Base-by-base conservation (phyloP, 139 green algal genomes). In the Yamagishiella unicocca region DNA sequence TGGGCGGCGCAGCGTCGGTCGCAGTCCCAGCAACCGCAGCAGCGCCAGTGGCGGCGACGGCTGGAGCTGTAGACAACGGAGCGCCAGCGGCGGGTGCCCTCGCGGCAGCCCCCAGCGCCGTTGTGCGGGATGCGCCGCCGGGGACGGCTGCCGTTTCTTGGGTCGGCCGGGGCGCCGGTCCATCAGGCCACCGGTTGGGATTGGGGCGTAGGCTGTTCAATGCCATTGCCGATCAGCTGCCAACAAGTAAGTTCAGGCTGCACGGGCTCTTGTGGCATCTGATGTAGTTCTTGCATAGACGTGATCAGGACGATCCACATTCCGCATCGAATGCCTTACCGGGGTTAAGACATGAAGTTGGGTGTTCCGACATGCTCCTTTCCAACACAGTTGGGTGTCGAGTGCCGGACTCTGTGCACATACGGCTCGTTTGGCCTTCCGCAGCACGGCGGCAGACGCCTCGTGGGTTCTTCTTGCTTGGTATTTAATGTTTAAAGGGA, bases 221-320 rank as follows among this genome's bases (percentile, higher is more conserved):
- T 8, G 78, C 78, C 9, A 74, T 84, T 38, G 58, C 78, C 5
- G 78, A 84, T 3, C 78, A 84, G 12, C 58, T 84, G 37, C 78
- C 55, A 0, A 74, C 24, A 6, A 17, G 78, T 84, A 21, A 45
- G 78, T 29, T 22, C 0, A 12, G 50, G 33, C 31, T 54, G 43
- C 21, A 58, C n/a, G n/a, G n/a, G n/a, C n/a, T n/a, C n/a, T n/a
- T n/a, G n/a, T n/a, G n/a, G n/a, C n/a, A n/a, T n/a, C n/a, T n/a
- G n/a, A n/a, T n/a, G n/a, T n/a, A n/a, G n/a, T n/a, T n/a, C n/a
- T n/a, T n/a, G n/a, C n/a, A n/a, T n/a, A n/a, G n/a, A n/a, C n/a
- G n/a, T n/a, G n/a, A n/a, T n/a, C n/a, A n/a, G n/a, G n/a, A n/a
- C n/a, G n/a, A n/a, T n/a, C n/a, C n/a, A n/a, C n/a, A n/a, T n/a